Percentiles rank a stretch among this genome's conserved stretches.
phyloP scores from a whole-genome alignment of 345 rosid genomes.

The Citrus australasica region DNA sequence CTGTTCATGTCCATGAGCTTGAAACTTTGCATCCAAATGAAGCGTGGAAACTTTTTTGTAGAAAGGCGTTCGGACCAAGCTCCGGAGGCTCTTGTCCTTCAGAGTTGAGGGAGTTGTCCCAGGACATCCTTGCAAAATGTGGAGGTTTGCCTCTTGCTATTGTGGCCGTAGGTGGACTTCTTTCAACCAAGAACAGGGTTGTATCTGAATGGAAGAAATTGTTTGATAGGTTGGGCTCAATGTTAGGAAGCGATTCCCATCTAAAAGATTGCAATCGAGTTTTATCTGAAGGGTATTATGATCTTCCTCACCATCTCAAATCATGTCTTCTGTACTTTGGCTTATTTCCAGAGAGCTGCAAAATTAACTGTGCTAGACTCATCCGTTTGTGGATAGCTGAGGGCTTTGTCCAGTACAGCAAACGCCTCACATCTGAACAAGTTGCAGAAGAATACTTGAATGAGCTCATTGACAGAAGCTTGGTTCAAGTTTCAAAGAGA shows the following conservation, averaged over 20 bases:
- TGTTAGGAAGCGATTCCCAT: not conserved
- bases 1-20: not conserved
- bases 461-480: too few species aligned
- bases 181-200: slow-evolving; percentile 2
- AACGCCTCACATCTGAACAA: not conserved
- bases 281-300: slow-evolving; percentile 15
- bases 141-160: too few species aligned
- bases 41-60: not conserved
- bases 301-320: slow-evolving; percentile 20
- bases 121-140: too few species aligned
- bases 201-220: slow-evolving; percentile 9
- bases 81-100: too few species aligned
- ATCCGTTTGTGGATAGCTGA: slow-evolving; percentile 24
- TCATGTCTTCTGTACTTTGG: slow-evolving; percentile 22
- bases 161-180: slow-evolving; percentile 3
- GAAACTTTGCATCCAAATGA: not conserved
- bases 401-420: slow-evolving; percentile 9
- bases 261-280: slow-evolving; percentile 4
- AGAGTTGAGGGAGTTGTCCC: too few species aligned
- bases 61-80: too few species aligned
- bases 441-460: not conserved
- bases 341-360: slow-evolving; percentile 18
- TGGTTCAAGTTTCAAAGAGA: too few species aligned
- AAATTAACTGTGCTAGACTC: not conserved
- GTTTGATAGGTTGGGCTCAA: not conserved